Evolutionary conservation across 345 rosid species (phyloP), one percentile per base, ranked within the genome.

Genomic region (Trapa incisa): DNA sequence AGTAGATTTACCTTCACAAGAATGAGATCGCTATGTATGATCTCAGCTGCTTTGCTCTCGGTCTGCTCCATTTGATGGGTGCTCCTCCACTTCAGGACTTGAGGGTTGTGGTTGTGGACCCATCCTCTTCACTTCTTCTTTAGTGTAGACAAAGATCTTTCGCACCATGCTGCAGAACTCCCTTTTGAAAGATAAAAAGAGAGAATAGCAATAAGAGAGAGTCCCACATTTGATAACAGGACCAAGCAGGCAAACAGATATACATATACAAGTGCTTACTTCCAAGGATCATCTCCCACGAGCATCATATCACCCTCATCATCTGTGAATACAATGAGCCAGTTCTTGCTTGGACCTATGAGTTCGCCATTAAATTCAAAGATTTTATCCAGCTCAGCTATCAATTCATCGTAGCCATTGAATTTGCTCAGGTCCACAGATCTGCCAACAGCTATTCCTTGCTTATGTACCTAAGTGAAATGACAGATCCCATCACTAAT

Each of bases 211-310:
- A 22, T 60, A 2, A 56, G 47, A 43, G 15, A 22, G 43, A 58
- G 39, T 32, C 38, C 8, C 5, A 32, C 10, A 58, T n/a, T 58
- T 29, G 16, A 32, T 37, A 58, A 33, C 15, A 8, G 36, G 61
- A 37, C 22, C 4, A 42, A 47, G 39, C 6, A 54, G 2, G 16
- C 68, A 42, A 50, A 53, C 4, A 36, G 42, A 47, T 5, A 29
- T 3, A 35, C 41, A 47, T 16, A 61, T 47, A 4, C 7, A 50
- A 56, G 50, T 35, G 61, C 87, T 75, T 83, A 83, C 87, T 75
- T 76, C 87, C 87, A 83, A 53, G 87, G 87, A 69, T 83, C 87
- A 66, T 83, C 87, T 77, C 87, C 87, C 62, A 79, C 83, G 33
- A 81, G 85, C 87, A 83, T 83, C 82, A 75, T 83, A 70, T 83